Evolutionary conservation across 2,329 filamentous ascomycete genomes (phyloP), one percentile per base, ranked within the genome.

Genomic region (Xylaria arbuscula): DNA sequence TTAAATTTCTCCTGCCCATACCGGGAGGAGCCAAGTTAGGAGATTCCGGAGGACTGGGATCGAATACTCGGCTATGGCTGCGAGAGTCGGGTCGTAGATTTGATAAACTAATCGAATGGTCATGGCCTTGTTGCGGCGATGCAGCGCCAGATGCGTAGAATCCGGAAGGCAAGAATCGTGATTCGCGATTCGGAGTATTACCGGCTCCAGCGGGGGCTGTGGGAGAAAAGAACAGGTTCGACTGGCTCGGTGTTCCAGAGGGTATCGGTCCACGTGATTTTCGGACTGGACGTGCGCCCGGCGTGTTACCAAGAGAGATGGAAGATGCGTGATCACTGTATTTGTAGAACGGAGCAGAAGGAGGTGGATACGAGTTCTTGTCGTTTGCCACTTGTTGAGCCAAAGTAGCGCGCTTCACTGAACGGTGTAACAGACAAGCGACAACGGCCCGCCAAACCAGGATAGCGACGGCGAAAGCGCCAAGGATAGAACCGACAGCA

Each of bases 161-260:
- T 1, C 95, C 95, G 2, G 95, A 91, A 17, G 95, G 95, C 22
- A 98, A 85, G 78, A 95, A 97, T n/a, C 85, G 85, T 1, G 93
- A 97, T 67, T 88, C 89, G 62, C 94, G 90, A 73, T 88, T 88
- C 54, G 81, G 82, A 47, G 85, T 81, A 69, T 82, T 81, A 59
- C 85, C 83, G 66, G 71, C 62, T 24, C 85, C 84, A 8, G 87
- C 82, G 47, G 88, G 89, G 1, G 94, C 94, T 0, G 96, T 98
- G 0, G 96, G 96, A 8, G 94, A 97, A 84, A 97, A 99, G 87
- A 99, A 99, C 17, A 98, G 85, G 70, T 91, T 93, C 45, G 89
- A 89, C 74, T 86, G 84, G 76, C 88, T 92, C 11, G 85, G 88
- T 32, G 86, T 88, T 59, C 82, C 82, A 10, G 87, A 87, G 1